Base-by-base conservation (phyloP, 768 basidiomycete genomes). In the Pisolithus albus region DNA sequence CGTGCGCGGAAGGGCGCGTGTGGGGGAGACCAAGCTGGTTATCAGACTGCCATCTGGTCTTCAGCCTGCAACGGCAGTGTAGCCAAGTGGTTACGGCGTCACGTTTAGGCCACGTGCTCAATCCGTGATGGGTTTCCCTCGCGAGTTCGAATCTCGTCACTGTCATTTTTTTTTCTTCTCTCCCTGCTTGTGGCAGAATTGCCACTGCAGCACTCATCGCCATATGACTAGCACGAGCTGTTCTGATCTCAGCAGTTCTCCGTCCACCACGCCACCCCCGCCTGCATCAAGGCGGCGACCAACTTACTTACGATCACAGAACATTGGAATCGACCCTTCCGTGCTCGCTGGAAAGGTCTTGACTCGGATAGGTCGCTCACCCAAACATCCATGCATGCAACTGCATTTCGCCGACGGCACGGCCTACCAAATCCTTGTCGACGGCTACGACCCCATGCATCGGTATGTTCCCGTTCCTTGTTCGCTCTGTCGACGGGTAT, bases 71-170 rank as follows among this genome's bases (percentile, higher is more conserved):
- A 67, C 42, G 75, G 75, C 73, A 77, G 72, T 76, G 75, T 76
- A 76, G 75, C 75, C 75, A 76, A 76, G 75, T 76, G 75, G 75
- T 76, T 76, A 76, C 73, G 75, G 75, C 75, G 75, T 76, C 75
- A 77, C 76, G 75, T 76, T 76, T 76, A 76, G 75, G 75, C 67
- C 49, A 39, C 38, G 39, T 47, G 43, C 51, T 63, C 60, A 69
- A 69, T 69, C 75, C 75, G 75, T 76, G 75, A 76, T 76, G 75
- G 75, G 75, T 75, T 73, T 74, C 64, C 75, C 75, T 74, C 75
- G 75, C 75, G 75, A 76, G 75, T 76, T 76, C 75, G 75, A 76
- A 77, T 77, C 75, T 76, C 75, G 75, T 76, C 75, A 76, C 72
- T 77, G 74, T 76, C 75, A 76, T n/a, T 52, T 63, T 64, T 53